Evolutionary conservation across 768 basidiomycete species (phyloP).

Genomic region (Royoungia palumana): DNA sequence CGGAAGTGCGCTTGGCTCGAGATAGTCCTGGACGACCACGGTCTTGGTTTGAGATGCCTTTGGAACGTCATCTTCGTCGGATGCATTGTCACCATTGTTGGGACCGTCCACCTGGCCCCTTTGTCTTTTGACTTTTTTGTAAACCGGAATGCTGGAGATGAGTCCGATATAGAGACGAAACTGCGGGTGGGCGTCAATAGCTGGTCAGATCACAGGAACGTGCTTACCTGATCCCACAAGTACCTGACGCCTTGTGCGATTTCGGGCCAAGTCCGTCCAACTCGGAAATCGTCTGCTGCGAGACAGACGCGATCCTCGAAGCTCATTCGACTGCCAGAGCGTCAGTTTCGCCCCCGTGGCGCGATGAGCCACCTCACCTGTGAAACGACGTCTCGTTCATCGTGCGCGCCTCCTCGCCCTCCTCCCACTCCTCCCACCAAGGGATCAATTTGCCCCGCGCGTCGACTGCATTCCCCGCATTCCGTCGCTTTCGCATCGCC

Average conservation of each 20-base stretch:
- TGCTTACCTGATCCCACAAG: slow-evolving; percentile 31
- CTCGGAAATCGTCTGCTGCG: slow-evolving; percentile 31
- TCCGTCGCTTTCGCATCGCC: slow-evolving; percentile 8
- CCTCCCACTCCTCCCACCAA: slow-evolving; percentile 35
- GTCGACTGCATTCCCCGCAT: slow-evolving; percentile 22
- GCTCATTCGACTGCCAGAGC: slow-evolving; percentile 4
- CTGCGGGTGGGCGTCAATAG: slow-evolving; percentile 12
- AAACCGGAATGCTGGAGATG: slow-evolving; percentile 28
- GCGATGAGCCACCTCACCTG: slow-evolving; percentile 29
- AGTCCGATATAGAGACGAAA: slow-evolving; percentile 32
- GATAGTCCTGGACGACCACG: slow-evolving; percentile 25
- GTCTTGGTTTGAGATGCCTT: slow-evolving; percentile 18
- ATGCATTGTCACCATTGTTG: slow-evolving; percentile 30
- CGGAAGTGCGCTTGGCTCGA: slow-evolving; percentile 28
- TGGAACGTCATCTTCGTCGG: slow-evolving; percentile 26
- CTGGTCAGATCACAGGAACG: not conserved
- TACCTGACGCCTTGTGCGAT: slow-evolving; percentile 26
- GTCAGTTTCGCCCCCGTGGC: not conserved
- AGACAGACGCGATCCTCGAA: slow-evolving; percentile 23
- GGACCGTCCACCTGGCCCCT: slow-evolving; percentile 27
- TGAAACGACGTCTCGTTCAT: slow-evolving; percentile 17
- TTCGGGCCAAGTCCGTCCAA: slow-evolving; percentile 31
- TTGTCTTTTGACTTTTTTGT: slow-evolving; percentile 26
- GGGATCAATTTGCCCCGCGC: slow-evolving; percentile 21
- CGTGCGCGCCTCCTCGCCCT: slow-evolving; percentile 20